phyloP scores from a whole-genome alignment of 2,329 filamentous ascomycete genomes.

The Cryphonectria naterciae region DNA sequence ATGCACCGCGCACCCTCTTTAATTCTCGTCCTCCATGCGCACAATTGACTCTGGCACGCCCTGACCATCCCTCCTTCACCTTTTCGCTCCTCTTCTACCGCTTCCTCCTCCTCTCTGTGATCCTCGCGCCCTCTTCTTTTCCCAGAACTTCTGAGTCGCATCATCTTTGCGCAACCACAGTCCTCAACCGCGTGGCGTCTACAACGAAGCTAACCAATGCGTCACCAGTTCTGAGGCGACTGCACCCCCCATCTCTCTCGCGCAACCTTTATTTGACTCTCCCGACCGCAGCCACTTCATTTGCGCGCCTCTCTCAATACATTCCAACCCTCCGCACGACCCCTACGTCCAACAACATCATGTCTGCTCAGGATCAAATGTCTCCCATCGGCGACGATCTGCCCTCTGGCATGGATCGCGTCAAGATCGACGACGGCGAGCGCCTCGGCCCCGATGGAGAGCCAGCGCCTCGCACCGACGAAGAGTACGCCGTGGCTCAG shows the following conservation, averaged over 20 bases:
- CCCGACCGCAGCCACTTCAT: not conserved
- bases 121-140: not conserved
- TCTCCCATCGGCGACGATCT: conserved; percentile 65
- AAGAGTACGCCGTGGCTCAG: conserved; percentile 92
- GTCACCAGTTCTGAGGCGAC: conserved; percentile 24
- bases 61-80: not conserved
- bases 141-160: too few species aligned
- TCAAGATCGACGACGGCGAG: conserved; percentile 67
- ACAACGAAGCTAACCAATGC: conserved; percentile 19
- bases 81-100: not conserved
- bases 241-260: conserved; percentile 2
- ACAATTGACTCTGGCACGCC: conserved; percentile 2
- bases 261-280: conserved; percentile 22
- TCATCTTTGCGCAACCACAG: not conserved
- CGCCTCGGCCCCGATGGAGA: conserved; percentile 74
- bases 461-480: conserved; percentile 85
- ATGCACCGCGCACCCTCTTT: conserved; percentile 7
- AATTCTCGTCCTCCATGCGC: not conserved
- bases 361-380: conserved; percentile 67
- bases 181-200: not conserved
- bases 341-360: conserved; percentile 41
- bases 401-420: conserved; percentile 64
- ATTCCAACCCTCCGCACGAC: not conserved
- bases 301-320: not conserved
- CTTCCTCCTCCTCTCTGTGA: not conserved